Evolutionary conservation across 78 protist species (phyloP), one percentile per base, ranked within the genome.

Genomic region (slime mould (Dictyostelium discoideum)): DNA sequence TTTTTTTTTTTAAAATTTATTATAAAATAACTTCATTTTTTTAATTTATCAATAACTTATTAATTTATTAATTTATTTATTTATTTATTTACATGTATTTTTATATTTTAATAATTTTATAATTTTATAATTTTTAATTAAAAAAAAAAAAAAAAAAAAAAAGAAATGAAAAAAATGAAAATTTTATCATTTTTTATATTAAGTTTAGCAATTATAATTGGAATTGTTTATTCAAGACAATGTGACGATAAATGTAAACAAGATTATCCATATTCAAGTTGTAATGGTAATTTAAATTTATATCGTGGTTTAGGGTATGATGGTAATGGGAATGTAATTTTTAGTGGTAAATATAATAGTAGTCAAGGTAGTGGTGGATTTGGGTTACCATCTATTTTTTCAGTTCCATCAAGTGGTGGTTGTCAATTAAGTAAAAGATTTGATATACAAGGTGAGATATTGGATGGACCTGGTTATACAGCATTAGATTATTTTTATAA

Each of bases 291-390:
- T 40, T 42, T 78, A 40, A 78, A 78, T 78, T 26, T 78, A 26
- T 78, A 78, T 78, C 48, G 37, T 26, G 84, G 84, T 42, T 2
- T 78, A 39, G 50, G 57, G 44, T 40, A 39, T 20, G 84, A 78
- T 78, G 84, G 57, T 26, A 78, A 44, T 42, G n/a, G n/a, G 8
- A 78, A 78, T 44, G 57, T 78, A 13, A 39, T 42, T 3, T 20
- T 78, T 5, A 20, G 26, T 78, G 84, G 84, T 42, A 78, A 40
- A 78, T 78, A 78, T 78, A 78, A 78, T 78, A 78, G 57, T 42
- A 26, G 46, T 6, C 76, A 67, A n/a, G 48, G 46, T 40, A n/a
- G 24, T 22, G 48, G 65, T 42, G 46, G 26, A 78, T 78, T 22
- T 14, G 84, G 84, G 6, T 78, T 42, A 26, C 84, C 84, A 42